A percentile compares a stretch with the other conserved stretches of the same genome.
These are phyloP conservation scores for Plasmodium falciparum DNA, from an alignment of 169 alveolate genomes.

Conservation along the genomic window DNA sequence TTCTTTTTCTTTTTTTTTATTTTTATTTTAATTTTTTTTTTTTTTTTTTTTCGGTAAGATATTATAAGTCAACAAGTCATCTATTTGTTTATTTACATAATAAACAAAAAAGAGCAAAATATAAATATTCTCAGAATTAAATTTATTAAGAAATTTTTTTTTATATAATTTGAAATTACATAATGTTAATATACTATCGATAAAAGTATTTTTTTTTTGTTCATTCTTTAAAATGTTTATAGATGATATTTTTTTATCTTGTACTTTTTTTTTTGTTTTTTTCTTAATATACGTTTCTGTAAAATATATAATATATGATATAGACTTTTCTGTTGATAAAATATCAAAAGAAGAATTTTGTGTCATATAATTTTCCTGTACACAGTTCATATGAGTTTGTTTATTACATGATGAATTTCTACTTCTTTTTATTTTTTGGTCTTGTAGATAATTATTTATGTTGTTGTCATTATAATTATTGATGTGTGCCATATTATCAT, in stretches of 20 bases:
- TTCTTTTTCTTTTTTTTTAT: no score
- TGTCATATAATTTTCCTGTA: not conserved
- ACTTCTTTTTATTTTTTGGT: no score
- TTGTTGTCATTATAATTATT: not conserved
- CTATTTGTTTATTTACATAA: conserved; percentile 33
- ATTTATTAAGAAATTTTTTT: conserved; percentile 64
- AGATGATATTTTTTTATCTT: conserved; percentile 1
- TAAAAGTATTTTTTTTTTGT: not conserved
- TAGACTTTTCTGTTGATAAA: not conserved
- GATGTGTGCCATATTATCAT: not conserved
- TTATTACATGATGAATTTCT: no score
- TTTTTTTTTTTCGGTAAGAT: not conserved
- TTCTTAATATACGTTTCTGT: conserved; percentile 39
- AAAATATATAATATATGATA: conserved; percentile 21
- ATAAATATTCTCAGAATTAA: conserved; percentile 64
- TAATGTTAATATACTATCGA: conserved; percentile 13
- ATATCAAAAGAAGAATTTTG: not conserved
- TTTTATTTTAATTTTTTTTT: not conserved
- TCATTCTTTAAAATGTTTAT: not conserved
- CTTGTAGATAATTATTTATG: not conserved
- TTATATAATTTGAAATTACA: conserved; percentile 64
- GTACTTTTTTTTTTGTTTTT: conserved; percentile 10
- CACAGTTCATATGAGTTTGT: no score
- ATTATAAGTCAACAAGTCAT: not conserved
- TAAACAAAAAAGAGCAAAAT: conserved; percentile 51